A percentile compares a stretch with the other conserved stretches of the same genome.
Conservation (phyloP, 495 filamentous ascomycete genomes). For the Eremomyces bilateralis region DNA sequence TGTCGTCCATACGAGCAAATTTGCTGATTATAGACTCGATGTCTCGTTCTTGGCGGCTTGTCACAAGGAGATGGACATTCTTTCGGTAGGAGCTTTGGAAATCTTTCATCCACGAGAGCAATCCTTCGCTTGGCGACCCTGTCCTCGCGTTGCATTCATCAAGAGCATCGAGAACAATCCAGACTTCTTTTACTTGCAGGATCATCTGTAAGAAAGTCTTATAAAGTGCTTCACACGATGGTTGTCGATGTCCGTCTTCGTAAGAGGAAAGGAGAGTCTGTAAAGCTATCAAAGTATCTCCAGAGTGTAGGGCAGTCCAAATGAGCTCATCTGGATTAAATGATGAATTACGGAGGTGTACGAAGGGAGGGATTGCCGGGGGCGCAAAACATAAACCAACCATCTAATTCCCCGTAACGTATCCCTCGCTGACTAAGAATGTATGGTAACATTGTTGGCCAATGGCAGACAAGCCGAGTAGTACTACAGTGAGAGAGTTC, state of each 20-base stretch:
- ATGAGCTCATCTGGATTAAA: no score
- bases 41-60: constrained; percentile 9
- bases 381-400: no score
- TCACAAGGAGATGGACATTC: constrained; percentile 7
- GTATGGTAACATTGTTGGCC: no score
- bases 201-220: constrained; percentile 3
- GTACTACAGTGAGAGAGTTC: no score
- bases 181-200: constrained; percentile 1
- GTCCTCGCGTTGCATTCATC: constrained; percentile 8
- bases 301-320: no score
- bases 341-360: no score
- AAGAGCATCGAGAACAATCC: constrained; percentile 10
- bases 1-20: constrained; percentile 1
- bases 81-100: no score
- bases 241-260: constrained; percentile 4
- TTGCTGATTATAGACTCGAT: constrained; percentile 7
- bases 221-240: constrained; percentile 4
- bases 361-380: no score
- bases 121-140: constrained; percentile 1
- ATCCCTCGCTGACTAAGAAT: no score
- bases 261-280: constrained; percentile 5
- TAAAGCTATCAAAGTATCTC: constrained; percentile 1
- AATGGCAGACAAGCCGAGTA: no score
- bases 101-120: constrained; percentile 4
- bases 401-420: no score